phyloP scores from a whole-genome alignment of 257 asterid genomes.

The Scutellaria baicalensis region DNA sequence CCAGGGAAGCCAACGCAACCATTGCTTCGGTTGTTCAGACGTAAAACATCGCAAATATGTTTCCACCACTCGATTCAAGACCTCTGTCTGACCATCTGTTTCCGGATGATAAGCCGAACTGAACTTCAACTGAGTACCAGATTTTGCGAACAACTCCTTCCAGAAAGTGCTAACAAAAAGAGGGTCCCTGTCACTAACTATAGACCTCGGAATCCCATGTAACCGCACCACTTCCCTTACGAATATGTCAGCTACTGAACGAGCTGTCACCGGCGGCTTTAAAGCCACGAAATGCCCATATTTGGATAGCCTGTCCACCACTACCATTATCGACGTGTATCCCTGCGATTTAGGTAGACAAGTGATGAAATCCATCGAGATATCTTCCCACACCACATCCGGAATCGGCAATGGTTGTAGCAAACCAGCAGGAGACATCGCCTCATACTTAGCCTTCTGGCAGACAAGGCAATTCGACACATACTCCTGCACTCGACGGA shows the following conservation, averaged over 20 bases:
- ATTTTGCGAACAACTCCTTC: not conserved
- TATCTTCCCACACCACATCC: not conserved
- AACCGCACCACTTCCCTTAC: not conserved
- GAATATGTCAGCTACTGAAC: not conserved
- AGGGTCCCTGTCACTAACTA: not conserved
- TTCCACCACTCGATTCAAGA: too few relatives aligned
- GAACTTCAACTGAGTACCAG: not conserved
- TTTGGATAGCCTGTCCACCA: too few relatives aligned
- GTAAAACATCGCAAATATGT: too few relatives aligned
- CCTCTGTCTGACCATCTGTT: not conserved
- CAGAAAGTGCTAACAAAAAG: too few relatives aligned
- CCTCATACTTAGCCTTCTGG: not conserved
- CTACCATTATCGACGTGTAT: too few relatives aligned
- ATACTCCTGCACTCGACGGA: not conserved
- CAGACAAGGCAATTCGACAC: not conserved
- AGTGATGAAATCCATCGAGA: not conserved
- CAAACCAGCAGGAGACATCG: not conserved
- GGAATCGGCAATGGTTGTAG: not conserved
- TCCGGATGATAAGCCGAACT: not conserved
- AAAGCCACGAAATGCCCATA: not conserved
- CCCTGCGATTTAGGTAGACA: not conserved
- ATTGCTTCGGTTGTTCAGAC: not conserved
- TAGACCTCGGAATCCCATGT: not conserved
- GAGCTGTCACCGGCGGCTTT: not conserved
- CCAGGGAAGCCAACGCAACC: not conserved